These are phyloP conservation scores for Plasmopara viticola DNA, from an alignment of 352 stramenopile species.

Conservation along the genomic window DNA sequence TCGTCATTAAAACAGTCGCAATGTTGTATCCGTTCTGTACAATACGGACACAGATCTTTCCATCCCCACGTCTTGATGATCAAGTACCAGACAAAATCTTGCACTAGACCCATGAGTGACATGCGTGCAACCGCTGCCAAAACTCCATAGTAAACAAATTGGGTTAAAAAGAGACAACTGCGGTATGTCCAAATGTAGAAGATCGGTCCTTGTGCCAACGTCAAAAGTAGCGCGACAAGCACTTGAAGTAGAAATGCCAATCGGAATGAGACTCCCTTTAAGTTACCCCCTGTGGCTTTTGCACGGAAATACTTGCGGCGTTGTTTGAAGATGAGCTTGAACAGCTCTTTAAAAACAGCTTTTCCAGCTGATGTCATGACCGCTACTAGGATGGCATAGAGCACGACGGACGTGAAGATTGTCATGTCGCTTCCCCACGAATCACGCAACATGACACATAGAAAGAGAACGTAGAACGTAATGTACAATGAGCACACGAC, in stretches of 20 bases:
- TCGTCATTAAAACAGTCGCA: constrained; percentile 76
- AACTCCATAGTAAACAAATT: constrained; percentile 60
- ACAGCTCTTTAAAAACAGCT: constrained; percentile 72
- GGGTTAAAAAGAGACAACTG: constrained; percentile 48
- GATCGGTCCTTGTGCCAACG: constrained; percentile 46
- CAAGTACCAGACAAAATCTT: constrained; percentile 50
- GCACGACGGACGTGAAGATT: constrained; percentile 32
- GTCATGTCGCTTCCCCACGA: constrained; percentile 31
- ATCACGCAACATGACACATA: constrained; percentile 57
- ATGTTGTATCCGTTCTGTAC: constrained; percentile 53
- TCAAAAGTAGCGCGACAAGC: constrained; percentile 42
- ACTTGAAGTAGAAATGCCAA: constrained; percentile 53
- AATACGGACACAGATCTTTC: constrained; percentile 59
- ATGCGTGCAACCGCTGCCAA: constrained; percentile 48
- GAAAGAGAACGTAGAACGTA: constrained; percentile 70
- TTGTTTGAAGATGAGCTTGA: constrained; percentile 71
- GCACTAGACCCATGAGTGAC: constrained; percentile 42
- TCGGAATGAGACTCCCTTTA: constrained; percentile 44
- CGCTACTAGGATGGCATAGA: constrained; percentile 49
- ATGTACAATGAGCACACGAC: constrained; percentile 67
- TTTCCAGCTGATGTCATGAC: constrained; percentile 52
- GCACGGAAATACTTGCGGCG: constrained; percentile 60
- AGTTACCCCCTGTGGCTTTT: constrained; percentile 35
- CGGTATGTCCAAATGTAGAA: constrained; percentile 65
- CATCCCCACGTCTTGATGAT: constrained; percentile 57